Percentiles rank a stretch among this genome's conserved stretches.
Conservation (phyloP, 768 basidiomycete genomes). For the Mycena sanguinolenta region DNA sequence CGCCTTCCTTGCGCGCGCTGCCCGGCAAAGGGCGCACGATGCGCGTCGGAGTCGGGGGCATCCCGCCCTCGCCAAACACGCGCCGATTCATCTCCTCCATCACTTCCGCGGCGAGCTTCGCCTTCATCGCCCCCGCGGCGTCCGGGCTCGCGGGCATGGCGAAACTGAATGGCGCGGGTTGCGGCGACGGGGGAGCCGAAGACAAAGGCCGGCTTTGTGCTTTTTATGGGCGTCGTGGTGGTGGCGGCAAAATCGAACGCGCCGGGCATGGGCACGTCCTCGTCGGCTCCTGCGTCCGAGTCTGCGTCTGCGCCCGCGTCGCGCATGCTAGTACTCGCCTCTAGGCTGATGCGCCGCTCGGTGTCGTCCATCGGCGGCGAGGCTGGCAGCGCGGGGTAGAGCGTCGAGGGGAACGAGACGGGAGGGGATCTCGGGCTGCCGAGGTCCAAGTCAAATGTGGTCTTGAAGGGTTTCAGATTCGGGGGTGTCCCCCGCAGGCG, state of each 20-base stretch:
- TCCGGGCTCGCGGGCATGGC: slow-evolving; percentile 21
- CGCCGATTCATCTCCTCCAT: slow-evolving; percentile 88
- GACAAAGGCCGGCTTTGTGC: slow-evolving; percentile 65
- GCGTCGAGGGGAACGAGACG: slow-evolving; percentile 15
- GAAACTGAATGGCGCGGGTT: slow-evolving; percentile 71
- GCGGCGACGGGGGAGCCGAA: slow-evolving; percentile 84
- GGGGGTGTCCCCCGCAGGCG: slow-evolving; percentile 60
- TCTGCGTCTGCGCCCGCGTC: slow-evolving; percentile 25
- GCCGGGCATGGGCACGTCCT: slow-evolving; percentile 51
- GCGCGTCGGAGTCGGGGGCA: slow-evolving; percentile 40
- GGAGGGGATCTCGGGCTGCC: slow-evolving; percentile 60
- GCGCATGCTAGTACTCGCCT: slow-evolving; percentile 27
- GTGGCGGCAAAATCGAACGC: slow-evolving; percentile 36
- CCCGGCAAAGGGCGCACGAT: slow-evolving; percentile 43
- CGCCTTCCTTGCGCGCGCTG: slow-evolving; percentile 44
- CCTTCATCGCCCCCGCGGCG: slow-evolving; percentile 6
- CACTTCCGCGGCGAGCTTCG: slow-evolving; percentile 72
- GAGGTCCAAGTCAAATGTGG: slow-evolving; percentile 76
- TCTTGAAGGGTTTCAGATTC: slow-evolving; percentile 74
- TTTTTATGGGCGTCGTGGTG: slow-evolving; percentile 21
- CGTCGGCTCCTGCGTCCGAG: slow-evolving; percentile 33
- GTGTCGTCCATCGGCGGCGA: slow-evolving; percentile 33
- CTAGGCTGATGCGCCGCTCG: slow-evolving; percentile 34
- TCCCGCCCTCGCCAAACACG: slow-evolving; percentile 68
- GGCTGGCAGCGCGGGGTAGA: slow-evolving; percentile 30